phyloP scores from a whole-genome alignment of 768 basidiomycete genomes.

The Russula sp. region DNA sequence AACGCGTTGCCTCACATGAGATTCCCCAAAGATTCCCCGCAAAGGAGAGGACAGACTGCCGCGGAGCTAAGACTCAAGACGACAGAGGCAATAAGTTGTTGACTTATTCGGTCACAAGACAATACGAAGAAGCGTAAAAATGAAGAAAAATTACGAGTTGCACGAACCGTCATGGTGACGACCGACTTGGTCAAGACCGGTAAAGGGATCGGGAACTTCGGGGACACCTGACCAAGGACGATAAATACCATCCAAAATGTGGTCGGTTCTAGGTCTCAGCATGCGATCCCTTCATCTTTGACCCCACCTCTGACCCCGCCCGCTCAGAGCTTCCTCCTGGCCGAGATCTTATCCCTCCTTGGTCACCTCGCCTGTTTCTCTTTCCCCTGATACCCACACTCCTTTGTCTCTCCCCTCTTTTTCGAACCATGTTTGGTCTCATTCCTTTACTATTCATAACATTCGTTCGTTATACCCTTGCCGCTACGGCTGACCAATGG shows the following conservation, averaged over 20 bases:
- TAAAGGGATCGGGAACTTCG: not conserved
- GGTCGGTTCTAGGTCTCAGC: too few relatives aligned
- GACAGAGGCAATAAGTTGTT: too few relatives aligned
- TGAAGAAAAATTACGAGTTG: too few relatives aligned
- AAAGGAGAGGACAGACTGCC: too few relatives aligned
- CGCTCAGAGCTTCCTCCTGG: not conserved
- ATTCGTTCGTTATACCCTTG: slow-evolving; percentile 31
- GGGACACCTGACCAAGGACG: not conserved
- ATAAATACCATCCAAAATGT: not conserved
- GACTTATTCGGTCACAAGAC: too few relatives aligned
- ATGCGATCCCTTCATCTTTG: too few relatives aligned
- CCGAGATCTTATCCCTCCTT: not conserved
- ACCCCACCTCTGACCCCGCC: not conserved
- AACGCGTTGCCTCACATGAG: too few relatives aligned
- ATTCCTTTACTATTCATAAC: slow-evolving; percentile 24
- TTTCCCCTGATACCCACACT: not conserved
- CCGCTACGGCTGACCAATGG: slow-evolving; percentile 70
- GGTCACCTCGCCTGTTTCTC: not conserved
- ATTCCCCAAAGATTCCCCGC: too few relatives aligned
- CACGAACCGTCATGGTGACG: not conserved
- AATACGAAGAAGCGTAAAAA: too few relatives aligned
- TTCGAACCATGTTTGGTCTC: not conserved
- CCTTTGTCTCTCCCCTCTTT: slow-evolving; percentile 1
- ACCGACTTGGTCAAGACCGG: not conserved
- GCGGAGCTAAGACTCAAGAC: too few relatives aligned